Evolutionary conservation across 2,329 filamentous ascomycete species (phyloP).

Genomic region (Alternaria longipes): DNA sequence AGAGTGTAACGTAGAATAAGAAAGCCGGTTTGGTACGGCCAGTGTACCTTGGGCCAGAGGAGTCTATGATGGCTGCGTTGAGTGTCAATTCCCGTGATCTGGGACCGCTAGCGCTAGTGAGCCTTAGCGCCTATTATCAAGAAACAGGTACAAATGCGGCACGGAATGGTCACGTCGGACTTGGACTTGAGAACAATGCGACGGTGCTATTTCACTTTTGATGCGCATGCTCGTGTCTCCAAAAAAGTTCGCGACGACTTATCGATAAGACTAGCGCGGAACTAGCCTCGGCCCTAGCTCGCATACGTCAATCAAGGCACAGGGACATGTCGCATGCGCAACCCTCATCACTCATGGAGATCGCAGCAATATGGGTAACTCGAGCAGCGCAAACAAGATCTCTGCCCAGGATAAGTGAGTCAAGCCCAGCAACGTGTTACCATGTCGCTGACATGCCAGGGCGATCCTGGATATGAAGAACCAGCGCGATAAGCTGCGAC

Average conservation of each 20-base stretch:
- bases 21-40: neutral
- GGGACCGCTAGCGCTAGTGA: neutral
- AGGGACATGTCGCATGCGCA: conserved; percentile 27
- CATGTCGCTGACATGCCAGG: conserved; percentile 59
- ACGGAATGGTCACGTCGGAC: neutral
- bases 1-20: neutral
- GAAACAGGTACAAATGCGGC: neutral
- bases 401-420: conserved; percentile 85
- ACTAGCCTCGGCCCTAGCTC: conserved; percentile 16
- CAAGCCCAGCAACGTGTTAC: neutral
- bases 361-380: conserved; percentile 68
- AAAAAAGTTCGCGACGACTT: conserved; percentile 37
- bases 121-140: neutral
- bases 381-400: conserved; percentile 70
- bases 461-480: conserved; percentile 97
- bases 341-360: conserved; percentile 33
- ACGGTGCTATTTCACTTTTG: neutral
- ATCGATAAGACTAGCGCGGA: conserved; percentile 44
- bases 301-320: conserved; percentile 39
- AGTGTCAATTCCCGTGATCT: neutral
- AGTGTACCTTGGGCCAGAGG: neutral
- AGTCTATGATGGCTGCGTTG: neutral
- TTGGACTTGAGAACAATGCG: conserved; percentile 1
- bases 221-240: conserved; percentile 14
- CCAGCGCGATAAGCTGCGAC: conserved; percentile 95